A percentile compares a stretch with the other conserved stretches of the same genome.
Conservation (phyloP, 2,329 filamentous ascomycete species). For the Stachybotrys chartarum region DNA sequence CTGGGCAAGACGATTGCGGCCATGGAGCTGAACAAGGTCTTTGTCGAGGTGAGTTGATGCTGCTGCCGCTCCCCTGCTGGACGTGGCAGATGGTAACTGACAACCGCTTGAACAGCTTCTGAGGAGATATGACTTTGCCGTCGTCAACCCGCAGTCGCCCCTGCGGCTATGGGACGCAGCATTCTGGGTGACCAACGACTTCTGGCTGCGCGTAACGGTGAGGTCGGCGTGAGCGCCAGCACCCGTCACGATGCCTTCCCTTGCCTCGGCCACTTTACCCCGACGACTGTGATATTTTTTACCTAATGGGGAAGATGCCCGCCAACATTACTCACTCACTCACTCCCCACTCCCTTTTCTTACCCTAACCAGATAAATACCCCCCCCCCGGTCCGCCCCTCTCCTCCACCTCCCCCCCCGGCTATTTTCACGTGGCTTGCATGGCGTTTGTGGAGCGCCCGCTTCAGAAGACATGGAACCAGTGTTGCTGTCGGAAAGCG, state of each 20-base stretch:
- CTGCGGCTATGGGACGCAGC: neutral
- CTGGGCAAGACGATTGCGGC: slow-evolving; percentile 39
- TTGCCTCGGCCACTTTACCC: no score
- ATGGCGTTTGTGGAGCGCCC: no score
- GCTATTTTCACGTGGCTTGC: no score
- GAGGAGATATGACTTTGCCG: neutral
- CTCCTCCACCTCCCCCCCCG: no score
- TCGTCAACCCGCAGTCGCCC: neutral
- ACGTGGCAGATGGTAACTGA: neutral
- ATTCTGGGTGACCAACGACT: neutral
- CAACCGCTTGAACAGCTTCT: neutral
- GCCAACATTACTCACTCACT: neutral
- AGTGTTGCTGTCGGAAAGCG: no score
- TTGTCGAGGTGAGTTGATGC: slow-evolving; percentile 33
- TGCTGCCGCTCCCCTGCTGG: neutral
- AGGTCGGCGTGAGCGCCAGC: neutral
- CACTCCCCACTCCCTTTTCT: neutral
- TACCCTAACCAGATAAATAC: neutral
- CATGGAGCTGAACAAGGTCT: slow-evolving; percentile 40
- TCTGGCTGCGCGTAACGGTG: neutral
- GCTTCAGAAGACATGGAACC: no score
- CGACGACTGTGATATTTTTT: no score
- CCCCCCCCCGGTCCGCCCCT: no score
- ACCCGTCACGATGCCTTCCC: no score
- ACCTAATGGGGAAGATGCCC: no score